Percentiles rank a stretch among this genome's conserved stretches.
Evolutionary conservation across 495 filamentous ascomycete genomes (phyloP).

Genomic region (Parathielavia appendiculata): DNA sequence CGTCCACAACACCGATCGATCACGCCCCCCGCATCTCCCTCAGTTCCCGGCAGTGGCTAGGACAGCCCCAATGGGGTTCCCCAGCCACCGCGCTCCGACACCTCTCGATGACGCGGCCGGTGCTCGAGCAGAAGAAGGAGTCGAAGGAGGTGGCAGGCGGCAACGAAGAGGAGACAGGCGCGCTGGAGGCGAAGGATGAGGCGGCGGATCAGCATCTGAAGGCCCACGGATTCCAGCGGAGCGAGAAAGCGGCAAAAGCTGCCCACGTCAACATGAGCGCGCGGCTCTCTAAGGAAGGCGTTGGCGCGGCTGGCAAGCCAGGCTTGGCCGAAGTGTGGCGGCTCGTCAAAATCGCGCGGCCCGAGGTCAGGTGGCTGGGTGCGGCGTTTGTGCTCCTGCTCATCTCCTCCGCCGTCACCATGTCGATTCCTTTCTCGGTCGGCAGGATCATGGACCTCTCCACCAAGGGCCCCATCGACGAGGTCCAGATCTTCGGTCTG

Average conservation of each 20-base stretch:
- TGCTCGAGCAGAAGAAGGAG: conserved; percentile 15
- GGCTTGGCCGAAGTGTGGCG: conserved; percentile 77
- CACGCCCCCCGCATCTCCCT: neutral
- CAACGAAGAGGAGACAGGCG: conserved; percentile 1
- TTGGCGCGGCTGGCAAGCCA: conserved; percentile 51
- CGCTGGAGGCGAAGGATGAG: conserved; percentile 12
- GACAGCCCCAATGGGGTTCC: conserved; percentile 20
- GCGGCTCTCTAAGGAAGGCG: conserved; percentile 73
- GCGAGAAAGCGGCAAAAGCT: conserved; percentile 79
- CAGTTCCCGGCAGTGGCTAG: conserved; percentile 2
- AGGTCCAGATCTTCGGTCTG: conserved; percentile 30
- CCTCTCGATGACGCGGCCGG: conserved; percentile 28
- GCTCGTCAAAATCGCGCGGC: conserved; percentile 80
- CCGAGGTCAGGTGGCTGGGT: conserved; percentile 72
- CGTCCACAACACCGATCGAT: conserved; percentile 1
- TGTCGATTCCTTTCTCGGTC: conserved; percentile 93
- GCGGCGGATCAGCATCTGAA: conserved; percentile 27
- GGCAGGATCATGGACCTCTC: conserved; percentile 83
- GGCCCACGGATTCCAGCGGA: conserved; percentile 32
- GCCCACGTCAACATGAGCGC: conserved; percentile 86
- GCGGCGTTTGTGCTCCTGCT: conserved; percentile 78
- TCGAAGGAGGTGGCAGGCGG: conserved; percentile 4
- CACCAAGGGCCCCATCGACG: conserved; percentile 36
- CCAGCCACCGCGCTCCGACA: conserved; percentile 27
- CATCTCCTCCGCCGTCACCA: conserved; percentile 81